Evolutionary conservation across 192 early-diverging fungal genomes (phyloP).

Genomic region (Gaertneriomyces semiglobifer): DNA sequence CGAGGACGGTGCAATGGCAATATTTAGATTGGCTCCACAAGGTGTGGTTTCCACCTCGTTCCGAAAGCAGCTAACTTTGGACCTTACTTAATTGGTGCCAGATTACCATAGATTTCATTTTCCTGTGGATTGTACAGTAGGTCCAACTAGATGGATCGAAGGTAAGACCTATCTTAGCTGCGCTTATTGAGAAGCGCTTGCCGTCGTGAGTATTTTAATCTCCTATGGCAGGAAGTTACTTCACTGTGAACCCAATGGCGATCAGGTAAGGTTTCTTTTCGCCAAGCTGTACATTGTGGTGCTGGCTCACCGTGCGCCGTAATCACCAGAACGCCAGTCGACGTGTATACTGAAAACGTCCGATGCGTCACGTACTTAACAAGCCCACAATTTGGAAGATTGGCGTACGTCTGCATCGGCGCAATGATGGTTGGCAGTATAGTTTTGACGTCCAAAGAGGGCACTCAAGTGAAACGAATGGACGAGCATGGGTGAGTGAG

Average conservation of each 20-base stretch:
- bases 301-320: not conserved
- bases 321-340: constrained; percentile 39
- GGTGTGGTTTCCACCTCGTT: constrained; percentile 18
- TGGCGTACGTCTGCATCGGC: constrained; percentile 69
- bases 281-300: not conserved
- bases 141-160: constrained; percentile 47
- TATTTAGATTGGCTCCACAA: constrained; percentile 79
- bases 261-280: constrained; percentile 49
- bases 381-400: constrained; percentile 62
- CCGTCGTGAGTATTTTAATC: not conserved
- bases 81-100: not conserved
- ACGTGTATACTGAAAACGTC: constrained; percentile 80
- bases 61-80: not conserved
- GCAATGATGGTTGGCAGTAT: constrained; percentile 87
- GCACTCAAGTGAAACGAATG: constrained; percentile 47
- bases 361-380: constrained; percentile 64
- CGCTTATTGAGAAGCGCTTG: no score
- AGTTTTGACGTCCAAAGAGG: constrained; percentile 50
- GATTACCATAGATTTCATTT: constrained; percentile 80
- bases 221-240: constrained; percentile 51
- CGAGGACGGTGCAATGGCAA: constrained; percentile 60
- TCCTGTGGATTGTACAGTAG: constrained; percentile 63
- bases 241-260: constrained; percentile 83
- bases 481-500: constrained; percentile 67
- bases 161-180: constrained; percentile 11